Conservation (phyloP, 257 asterid genomes). For the Rauvolfia tetraphylla region DNA sequence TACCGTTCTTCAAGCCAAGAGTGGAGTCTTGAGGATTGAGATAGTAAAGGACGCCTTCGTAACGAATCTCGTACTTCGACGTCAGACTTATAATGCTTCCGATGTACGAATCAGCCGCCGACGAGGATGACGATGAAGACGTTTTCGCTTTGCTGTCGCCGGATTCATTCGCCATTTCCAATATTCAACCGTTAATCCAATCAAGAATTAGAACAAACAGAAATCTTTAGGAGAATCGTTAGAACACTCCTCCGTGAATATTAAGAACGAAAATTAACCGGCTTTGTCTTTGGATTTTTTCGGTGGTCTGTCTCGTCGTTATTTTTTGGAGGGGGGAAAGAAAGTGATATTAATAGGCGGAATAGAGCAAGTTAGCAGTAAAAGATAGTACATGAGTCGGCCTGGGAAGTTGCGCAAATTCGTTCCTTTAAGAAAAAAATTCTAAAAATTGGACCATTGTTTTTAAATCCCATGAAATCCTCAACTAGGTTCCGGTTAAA, state of each 20-base stretch:
- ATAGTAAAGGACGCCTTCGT: constrained; percentile 58
- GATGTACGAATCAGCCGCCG: constrained; percentile 56
- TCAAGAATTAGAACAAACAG: neutral
- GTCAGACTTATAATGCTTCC: constrained; percentile 68
- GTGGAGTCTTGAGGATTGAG: constrained; percentile 69
- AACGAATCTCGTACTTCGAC: constrained; percentile 77
- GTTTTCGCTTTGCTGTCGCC: constrained; percentile 28
- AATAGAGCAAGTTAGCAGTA: neutral
- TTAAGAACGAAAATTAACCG: neutral
- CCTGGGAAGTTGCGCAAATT: no score
- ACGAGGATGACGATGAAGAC: constrained; percentile 25
- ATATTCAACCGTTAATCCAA: neutral
- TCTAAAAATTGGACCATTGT: no score
- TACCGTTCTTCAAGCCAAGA: constrained; percentile 73
- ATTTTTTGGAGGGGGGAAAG: neutral
- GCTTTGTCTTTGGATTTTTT: neutral
- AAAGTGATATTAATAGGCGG: constrained; percentile 5
- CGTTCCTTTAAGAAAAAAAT: no score
- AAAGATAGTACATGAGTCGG: no score
- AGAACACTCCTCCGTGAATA: neutral
- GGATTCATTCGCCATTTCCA: constrained; percentile 44
- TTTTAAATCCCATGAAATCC: no score
- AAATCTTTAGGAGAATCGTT: neutral
- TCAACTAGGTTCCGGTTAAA: no score
- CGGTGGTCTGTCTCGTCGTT: constrained; percentile 2